phyloP scores from a whole-genome alignment of 441 rosid genomes.

The Viola pubescens region DNA sequence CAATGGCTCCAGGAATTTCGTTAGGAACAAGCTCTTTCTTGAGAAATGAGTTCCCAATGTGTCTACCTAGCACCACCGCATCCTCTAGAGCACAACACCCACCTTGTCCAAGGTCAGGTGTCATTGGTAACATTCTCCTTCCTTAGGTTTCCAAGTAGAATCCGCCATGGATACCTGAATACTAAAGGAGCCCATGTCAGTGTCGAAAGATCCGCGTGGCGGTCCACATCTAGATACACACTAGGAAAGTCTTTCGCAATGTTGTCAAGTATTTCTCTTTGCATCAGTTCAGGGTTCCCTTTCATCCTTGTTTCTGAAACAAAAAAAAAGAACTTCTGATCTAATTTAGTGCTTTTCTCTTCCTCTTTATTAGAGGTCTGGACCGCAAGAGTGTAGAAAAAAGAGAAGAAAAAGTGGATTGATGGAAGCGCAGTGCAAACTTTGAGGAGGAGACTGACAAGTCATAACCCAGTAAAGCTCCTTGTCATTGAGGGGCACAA shows the following conservation, averaged over 20 bases:
- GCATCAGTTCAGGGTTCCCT: too few species aligned
- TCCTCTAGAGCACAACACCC: slow-evolving; percentile 34
- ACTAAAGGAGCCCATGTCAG: slow-evolving; percentile 25
- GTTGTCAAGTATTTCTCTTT: slow-evolving; percentile 18
- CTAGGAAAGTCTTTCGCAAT: slow-evolving; percentile 24
- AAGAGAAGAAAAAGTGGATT: not conserved
- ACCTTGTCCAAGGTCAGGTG: slow-evolving; percentile 23
- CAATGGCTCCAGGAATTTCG: too few species aligned
- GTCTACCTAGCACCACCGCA: slow-evolving; percentile 1
- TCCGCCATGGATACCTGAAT: slow-evolving; percentile 33
- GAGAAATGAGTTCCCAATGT: not conserved
- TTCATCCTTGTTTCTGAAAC: not conserved
- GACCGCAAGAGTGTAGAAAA: not conserved
- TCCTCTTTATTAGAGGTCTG: not conserved
- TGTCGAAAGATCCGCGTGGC: slow-evolving; percentile 27
- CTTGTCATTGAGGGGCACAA: slow-evolving; percentile 23
- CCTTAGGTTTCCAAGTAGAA: slow-evolving; percentile 23
- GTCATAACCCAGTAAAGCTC: slow-evolving; percentile 27
- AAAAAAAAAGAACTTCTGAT: slow-evolving; percentile 18
- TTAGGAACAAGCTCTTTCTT: slow-evolving; percentile 25
- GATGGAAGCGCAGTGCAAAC: slow-evolving; percentile 3
- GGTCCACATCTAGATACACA: slow-evolving; percentile 19
- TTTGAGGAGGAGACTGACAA: slow-evolving; percentile 7
- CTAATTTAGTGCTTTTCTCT: slow-evolving; percentile 8
- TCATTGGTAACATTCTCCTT: slow-evolving; percentile 20